Evolutionary conservation across 371 early-diverging fungal species (phyloP).

Genomic region (Mucor indicus): DNA sequence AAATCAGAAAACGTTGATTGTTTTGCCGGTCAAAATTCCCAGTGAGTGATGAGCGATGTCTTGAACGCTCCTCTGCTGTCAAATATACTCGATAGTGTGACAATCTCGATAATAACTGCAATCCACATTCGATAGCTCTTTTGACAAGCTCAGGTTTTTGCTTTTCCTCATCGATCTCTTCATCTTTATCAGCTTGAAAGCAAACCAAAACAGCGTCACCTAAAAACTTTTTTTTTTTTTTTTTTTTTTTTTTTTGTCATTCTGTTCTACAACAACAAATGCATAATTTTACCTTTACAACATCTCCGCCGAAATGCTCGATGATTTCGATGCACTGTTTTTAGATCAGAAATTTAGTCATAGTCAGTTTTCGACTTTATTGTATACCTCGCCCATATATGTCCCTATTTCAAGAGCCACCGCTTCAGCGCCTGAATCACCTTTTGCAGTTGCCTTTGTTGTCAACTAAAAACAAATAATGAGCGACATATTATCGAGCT

Average conservation of each 20-base stretch:
- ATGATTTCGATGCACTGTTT: slow-evolving; percentile 57
- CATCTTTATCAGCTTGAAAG: slow-evolving; percentile 41
- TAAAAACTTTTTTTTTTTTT: slow-evolving; percentile 41
- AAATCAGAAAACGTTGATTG: slow-evolving; percentile 24
- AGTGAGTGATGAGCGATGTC: slow-evolving; percentile 31
- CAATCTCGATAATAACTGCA: slow-evolving; percentile 50
- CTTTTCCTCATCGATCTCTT: slow-evolving; percentile 14
- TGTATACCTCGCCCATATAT: slow-evolving; percentile 56
- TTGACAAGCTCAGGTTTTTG: slow-evolving; percentile 43
- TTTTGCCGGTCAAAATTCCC: slow-evolving; percentile 28
- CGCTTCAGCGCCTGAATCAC: slow-evolving; percentile 65
- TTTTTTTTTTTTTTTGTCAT: background rate
- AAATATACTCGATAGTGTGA: slow-evolving; percentile 61
- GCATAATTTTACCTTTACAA: slow-evolving; percentile 58
- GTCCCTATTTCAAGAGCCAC: slow-evolving; percentile 59
- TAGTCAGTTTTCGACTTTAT: too few species aligned
- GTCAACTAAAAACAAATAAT: slow-evolving; percentile 58
- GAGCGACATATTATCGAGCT: too few species aligned
- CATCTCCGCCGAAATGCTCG: slow-evolving; percentile 61
- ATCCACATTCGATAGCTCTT: slow-evolving; percentile 55
- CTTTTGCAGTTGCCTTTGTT: slow-evolving; percentile 56
- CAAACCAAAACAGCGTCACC: slow-evolving; percentile 63
- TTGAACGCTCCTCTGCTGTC: slow-evolving; percentile 54
- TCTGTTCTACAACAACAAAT: too few species aligned
- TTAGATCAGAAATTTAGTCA: too few species aligned